phyloP scores from a whole-genome alignment of 148 eudicot species.

The Camellia lanceoleosa region DNA sequence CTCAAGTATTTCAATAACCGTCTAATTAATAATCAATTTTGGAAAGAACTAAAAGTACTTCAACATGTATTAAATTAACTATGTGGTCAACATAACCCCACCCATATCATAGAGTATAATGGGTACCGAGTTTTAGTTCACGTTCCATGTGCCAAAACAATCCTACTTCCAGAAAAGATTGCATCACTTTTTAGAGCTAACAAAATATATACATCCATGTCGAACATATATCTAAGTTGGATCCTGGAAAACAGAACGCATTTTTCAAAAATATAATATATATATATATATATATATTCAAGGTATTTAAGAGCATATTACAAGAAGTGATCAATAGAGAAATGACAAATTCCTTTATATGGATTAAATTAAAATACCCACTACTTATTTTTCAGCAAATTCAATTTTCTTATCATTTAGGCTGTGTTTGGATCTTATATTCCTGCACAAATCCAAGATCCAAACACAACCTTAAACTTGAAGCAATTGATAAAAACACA shows the following conservation, averaged over 20 bases:
- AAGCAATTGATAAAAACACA: neutral
- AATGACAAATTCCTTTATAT: neutral
- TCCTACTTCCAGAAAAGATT: too few relatives aligned
- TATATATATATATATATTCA: neutral
- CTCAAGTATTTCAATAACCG: too few relatives aligned
- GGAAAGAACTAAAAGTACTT: too few relatives aligned
- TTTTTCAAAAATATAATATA: neutral
- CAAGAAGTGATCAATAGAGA: neutral
- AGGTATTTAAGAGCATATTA: too few relatives aligned
- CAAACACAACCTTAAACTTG: neutral
- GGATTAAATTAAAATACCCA: slow-evolving; percentile 1
- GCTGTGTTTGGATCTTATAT: too few relatives aligned
- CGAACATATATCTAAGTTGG: neutral
- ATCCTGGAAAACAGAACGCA: neutral
- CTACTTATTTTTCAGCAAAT: neutral
- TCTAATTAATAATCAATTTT: too few relatives aligned
- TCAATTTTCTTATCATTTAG: neutral
- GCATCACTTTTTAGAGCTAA: neutral
- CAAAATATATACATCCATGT: neutral
- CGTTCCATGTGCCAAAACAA: too few relatives aligned
- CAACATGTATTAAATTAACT: too few relatives aligned
- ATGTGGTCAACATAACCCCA: too few relatives aligned
- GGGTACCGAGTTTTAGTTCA: too few relatives aligned
- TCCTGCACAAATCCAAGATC: too few relatives aligned
- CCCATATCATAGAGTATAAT: too few relatives aligned